Evolutionary conservation across 306 rosid genomes (phyloP), one percentile per base, ranked within the genome.

Genomic region (Cucurbita ficifolia): DNA sequence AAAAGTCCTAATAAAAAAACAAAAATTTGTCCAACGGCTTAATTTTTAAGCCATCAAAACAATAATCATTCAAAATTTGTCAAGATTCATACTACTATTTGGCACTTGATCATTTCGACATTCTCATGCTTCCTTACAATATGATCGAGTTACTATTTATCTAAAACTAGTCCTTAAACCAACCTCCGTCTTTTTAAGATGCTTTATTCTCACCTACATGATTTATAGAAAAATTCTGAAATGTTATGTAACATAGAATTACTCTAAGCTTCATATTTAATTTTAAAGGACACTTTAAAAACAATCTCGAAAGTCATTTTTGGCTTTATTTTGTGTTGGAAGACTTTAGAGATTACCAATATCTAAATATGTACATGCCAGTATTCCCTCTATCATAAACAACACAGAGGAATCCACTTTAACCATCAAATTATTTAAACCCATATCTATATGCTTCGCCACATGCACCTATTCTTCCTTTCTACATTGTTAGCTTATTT

Each of bases 351-450:
- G 68, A 61, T 6, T 13, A 45, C 22, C 10, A 5, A 35, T 35
- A 7, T 62, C 39, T 16, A 50, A 0, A 16, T 0, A 17, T 5
- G 0, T 50, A 2, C 2, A 8, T 8, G 69, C 33, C 48, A 62
- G 48, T 63, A 63, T 63, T 63, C 70, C 70, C 33, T 38, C 6
- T 17, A 17, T 36, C 69, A 36, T 6, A 33, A 14, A 36, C 12
- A 33, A 14, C 69, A 63, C 17, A 40, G 70, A 64, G 71, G 51
- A 64, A 64, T 64, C 71, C 71, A 64, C 71, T 64, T 64, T 64
- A 64, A 64, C 18, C 52, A 9, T 42, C 71, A 64, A 64, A 35
- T 60, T 64, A 64, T 11, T 64, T 64, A 64, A 42, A 64, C 52
- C 17, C 18, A 64, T 42, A 24, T 1, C 2, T 24, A 55, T 19